Evolutionary conservation across 169 alveolate species (phyloP).

Genomic region (Cryptosporidium parvum): DNA sequence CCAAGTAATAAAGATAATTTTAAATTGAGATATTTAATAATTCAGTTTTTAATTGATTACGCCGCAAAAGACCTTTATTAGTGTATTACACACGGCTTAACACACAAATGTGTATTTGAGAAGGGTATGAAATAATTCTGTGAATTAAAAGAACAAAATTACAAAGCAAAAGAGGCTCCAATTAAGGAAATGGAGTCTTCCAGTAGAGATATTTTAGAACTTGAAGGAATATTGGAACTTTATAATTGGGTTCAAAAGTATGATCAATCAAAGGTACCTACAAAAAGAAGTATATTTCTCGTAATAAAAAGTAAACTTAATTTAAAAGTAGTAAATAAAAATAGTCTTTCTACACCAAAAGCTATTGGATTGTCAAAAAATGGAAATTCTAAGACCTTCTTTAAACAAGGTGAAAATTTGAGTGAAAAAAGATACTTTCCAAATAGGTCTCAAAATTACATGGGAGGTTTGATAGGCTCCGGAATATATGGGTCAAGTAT

Average conservation of each 20-base stretch:
- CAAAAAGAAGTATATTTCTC: constrained; percentile 18
- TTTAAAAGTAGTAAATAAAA: constrained; percentile 11
- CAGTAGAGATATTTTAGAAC: constrained; percentile 20
- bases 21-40: background rate
- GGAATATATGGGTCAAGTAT: background rate
- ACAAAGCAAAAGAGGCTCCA: background rate
- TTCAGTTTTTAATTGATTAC: background rate
- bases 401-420: constrained; percentile 1
- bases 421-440: constrained; percentile 21
- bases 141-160: background rate
- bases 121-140: background rate
- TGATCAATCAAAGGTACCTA: constrained; percentile 34
- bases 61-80: constrained; percentile 30
- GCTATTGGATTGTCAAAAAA: background rate
- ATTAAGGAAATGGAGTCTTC: background rate
- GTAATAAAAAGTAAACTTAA: constrained; percentile 19
- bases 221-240: constrained; percentile 36
- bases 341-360: background rate
- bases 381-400: background rate
- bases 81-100: constrained; percentile 58
- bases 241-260: constrained; percentile 60
- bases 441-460: background rate
- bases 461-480: background rate
- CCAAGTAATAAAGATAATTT: background rate
- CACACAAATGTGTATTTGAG: constrained; percentile 40